These are phyloP conservation scores for Cryphonectria naterciae DNA, from an alignment of 2,329 filamentous ascomycete species.

Conservation along the genomic window DNA sequence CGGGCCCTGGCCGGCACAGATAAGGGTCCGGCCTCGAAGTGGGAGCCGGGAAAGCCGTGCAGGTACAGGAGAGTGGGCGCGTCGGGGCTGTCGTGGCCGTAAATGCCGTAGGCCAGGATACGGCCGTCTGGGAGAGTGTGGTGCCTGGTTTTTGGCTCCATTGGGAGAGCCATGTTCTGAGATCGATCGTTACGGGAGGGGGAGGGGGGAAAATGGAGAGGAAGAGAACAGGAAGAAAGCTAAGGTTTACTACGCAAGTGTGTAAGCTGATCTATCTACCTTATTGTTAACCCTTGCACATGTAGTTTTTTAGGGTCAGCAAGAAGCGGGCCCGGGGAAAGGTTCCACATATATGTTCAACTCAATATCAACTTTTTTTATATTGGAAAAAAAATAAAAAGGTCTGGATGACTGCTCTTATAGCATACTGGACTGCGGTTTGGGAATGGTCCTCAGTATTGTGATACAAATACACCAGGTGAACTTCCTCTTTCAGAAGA, in stretches of 20 bases:
- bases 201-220: too few relatives aligned
- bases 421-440: too few relatives aligned
- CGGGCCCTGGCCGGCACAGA: constrained; percentile 28
- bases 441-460: too few relatives aligned
- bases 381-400: too few relatives aligned
- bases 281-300: background rate
- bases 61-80: constrained; percentile 35
- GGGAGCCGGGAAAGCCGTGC: constrained; percentile 39
- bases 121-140: constrained; percentile 35
- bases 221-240: too few relatives aligned
- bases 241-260: background rate
- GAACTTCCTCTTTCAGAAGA: too few relatives aligned
- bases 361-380: too few relatives aligned
- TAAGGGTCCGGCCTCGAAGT: constrained; percentile 33
- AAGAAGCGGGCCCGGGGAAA: background rate
- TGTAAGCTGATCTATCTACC: background rate
- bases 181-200: background rate
- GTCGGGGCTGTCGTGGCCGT: constrained; percentile 32
- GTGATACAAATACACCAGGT: too few relatives aligned
- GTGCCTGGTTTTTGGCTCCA: background rate
- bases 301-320: background rate
- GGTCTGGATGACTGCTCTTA: too few relatives aligned
- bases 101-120: constrained; percentile 37
- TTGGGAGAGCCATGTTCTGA: background rate
- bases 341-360: background rate